These are phyloP conservation scores for Penicillium sp. DNA, from an alignment of 2,329 filamentous ascomycete genomes.

Conservation along the genomic window DNA sequence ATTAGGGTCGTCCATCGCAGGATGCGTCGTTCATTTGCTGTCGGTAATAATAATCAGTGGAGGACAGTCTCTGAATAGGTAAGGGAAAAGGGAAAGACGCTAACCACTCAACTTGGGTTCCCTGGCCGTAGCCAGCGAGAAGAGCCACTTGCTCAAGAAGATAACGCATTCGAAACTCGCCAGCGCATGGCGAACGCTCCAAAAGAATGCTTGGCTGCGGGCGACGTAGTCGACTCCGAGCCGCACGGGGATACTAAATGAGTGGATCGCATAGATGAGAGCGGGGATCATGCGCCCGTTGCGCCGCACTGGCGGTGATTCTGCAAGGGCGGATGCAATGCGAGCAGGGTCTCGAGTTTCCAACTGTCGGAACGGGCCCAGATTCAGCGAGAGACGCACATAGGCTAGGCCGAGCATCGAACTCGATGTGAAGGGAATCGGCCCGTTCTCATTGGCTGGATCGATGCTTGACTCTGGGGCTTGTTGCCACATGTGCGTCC, in stretches of 20 bases:
- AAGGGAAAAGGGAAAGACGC: no score
- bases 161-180: conserved; percentile 6
- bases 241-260: not conserved
- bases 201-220: conserved; percentile 5
- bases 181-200: conserved; percentile 6
- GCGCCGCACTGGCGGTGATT: not conserved
- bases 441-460: conserved; percentile 13
- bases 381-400: conserved; percentile 4
- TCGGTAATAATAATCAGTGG: no score
- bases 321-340: not conserved
- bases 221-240: conserved; percentile 12
- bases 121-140: no score
- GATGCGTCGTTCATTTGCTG: no score
- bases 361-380: not conserved
- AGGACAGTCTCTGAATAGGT: no score
- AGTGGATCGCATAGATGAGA: not conserved
- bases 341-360: not conserved
- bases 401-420: conserved; percentile 13
- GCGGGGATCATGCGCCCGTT: not conserved
- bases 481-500: conserved; percentile 15
- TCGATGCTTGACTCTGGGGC: conserved; percentile 17
- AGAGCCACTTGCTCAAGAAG: conserved; percentile 11
- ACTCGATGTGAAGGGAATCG: conserved; percentile 16
- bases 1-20: no score
- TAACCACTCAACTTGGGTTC: no score